Evolutionary conservation across 306 rosid genomes (phyloP), one percentile per base, ranked within the genome.

Genomic region (Citrullus amarus): DNA sequence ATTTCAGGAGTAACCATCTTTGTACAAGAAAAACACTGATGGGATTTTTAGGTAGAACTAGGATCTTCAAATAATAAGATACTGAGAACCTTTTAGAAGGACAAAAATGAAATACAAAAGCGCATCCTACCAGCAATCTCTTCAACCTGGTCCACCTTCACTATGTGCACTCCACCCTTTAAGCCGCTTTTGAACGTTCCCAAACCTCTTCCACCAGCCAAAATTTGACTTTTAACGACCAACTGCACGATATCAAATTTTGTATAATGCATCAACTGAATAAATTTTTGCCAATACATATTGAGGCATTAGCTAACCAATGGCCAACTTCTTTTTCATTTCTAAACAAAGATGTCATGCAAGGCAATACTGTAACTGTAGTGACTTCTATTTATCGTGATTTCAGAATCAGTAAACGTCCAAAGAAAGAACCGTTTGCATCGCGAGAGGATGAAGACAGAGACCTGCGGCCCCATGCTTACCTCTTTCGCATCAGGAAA

Each of bases 161-260:
- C 96, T 80, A 96, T 96, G 81, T 96, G 99, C 59, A 96, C 99
- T 80, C 99, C 99, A 32, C 98, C 99, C 91, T 91, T 73, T 68
- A 96, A 88, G 78, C 99, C 99, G 53, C 85, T 96, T 82, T 89
- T 90, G 81, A 96, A 96, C 6, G 97, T 96, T 79, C 99, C 99
- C 85, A 96, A 79, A 15, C 99, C 99, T 78, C 99, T 86, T 80
- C 99, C 99, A 79, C 99, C 98, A 15, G 99, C 99, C 89, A 96
- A 86, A 82, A 96, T 90, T 80, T 89, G 92, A 82, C 92, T 89
- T 82, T 89, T 89, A 60, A 89, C 89, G 57, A 89, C 92, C 88
- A 89, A 77, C 92, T 89, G 85, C 85, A 76, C 65, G 9, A 83
- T 63, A 68, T 59, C 57, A 28, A 79, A 85, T 74, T 89, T 78